Conservation (phyloP, 2,329 filamentous ascomycete genomes). For the Geosmithia morbida region DNA sequence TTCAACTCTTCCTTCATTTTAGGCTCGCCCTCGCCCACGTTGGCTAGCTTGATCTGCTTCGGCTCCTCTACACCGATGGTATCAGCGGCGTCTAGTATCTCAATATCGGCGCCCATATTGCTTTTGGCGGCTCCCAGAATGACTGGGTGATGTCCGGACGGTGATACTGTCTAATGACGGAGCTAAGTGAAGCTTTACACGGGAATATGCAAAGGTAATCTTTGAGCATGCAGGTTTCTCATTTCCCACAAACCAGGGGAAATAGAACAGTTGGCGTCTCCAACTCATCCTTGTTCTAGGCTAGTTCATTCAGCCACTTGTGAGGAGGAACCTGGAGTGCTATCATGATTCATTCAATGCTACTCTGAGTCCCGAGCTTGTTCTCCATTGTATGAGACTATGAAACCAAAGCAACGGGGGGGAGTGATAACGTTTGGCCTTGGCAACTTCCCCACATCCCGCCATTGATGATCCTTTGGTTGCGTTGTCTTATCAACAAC, state of each 20-base stretch:
- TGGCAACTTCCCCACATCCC: background rate
- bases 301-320: background rate
- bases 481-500: background rate
- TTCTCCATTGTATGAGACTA: background rate
- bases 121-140: background rate
- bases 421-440: background rate
- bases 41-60: background rate
- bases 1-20: conserved; percentile 10
- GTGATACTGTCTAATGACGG: background rate
- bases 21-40: conserved; percentile 1
- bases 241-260: too few relatives aligned
- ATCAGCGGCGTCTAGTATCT: background rate
- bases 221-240: too few relatives aligned
- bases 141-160: background rate
- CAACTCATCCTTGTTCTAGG: too few relatives aligned
- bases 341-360: background rate
- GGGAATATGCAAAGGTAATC: too few relatives aligned
- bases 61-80: background rate
- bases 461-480: background rate
- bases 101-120: background rate
- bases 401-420: background rate
- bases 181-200: too few relatives aligned
- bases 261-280: too few relatives aligned
- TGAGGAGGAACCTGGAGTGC: background rate
- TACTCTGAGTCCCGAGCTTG: background rate